phyloP scores from a whole-genome alignment of 2,329 filamentous ascomycete genomes.

The Hirsutella minnesotensis region DNA sequence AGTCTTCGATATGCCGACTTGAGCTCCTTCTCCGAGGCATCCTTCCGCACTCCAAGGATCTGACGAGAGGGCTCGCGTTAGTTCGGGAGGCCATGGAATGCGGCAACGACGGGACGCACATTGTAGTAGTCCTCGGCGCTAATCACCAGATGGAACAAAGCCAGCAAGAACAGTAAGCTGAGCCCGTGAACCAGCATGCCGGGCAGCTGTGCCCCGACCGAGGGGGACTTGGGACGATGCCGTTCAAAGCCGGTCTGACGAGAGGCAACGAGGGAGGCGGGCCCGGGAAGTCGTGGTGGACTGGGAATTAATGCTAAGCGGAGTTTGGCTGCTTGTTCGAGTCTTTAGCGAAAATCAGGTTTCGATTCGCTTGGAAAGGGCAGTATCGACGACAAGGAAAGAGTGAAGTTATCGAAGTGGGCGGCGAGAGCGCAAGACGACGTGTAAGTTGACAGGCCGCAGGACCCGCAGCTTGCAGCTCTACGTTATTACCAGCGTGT shows the following conservation, averaged over 20 bases:
- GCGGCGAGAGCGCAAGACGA: background rate
- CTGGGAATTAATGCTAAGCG: no score
- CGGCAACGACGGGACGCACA: conserved; percentile 25
- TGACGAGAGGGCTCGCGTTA: conserved; percentile 20
- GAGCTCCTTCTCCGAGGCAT: conserved; percentile 75
- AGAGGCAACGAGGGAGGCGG: background rate
- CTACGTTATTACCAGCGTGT: conserved; percentile 20
- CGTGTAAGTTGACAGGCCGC: conserved; percentile 1
- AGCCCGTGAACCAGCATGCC: conserved; percentile 41
- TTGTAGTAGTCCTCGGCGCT: conserved; percentile 71
- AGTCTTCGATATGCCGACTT: conserved; percentile 87
- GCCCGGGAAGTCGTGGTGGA: no score
- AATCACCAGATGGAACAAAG: conserved; percentile 39
- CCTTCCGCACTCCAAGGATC: conserved; percentile 68
- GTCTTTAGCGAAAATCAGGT: no score
- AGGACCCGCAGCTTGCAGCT: background rate
- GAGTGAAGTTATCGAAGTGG: background rate
- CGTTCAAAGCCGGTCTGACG: background rate
- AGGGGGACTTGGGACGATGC: background rate
- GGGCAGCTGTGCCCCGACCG: conserved; percentile 5
- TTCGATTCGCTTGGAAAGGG: no score
- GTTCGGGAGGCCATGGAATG: background rate
- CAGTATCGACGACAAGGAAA: background rate
- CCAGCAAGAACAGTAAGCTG: conserved; percentile 38
- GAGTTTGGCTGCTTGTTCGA: no score